Base-by-base conservation (phyloP, 2,329 filamentous ascomycete genomes). In the Microdochium paspali region DNA sequence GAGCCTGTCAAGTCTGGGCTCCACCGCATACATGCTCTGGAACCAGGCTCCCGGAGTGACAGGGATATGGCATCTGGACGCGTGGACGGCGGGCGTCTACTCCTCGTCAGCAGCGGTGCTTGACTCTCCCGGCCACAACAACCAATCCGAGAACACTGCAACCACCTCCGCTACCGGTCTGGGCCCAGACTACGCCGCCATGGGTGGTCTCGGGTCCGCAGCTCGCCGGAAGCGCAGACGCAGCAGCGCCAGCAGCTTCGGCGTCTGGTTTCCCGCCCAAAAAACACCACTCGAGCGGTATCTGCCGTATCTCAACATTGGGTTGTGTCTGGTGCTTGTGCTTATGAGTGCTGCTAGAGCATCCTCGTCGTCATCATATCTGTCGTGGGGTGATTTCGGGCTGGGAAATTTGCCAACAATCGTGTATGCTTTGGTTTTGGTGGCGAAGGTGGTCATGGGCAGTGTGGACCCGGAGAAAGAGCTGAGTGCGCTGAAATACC, bases 381-480 rank as follows among this genome's bases (percentile, higher is more conserved):
- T 50, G 42, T 44, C 51, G 13, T 63, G 46, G 61, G 61, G 46
- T 56, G 66, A 50, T 59, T 62, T 65, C 56, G 68, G 71, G 15
- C 67, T 79, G 54, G 72, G 69, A 24, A 71, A 68, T 47, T 53
- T 83, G 45, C 79, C 81, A 0, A 69, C 66, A 1, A 61, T 82
- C 2, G 74, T 89, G 1, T 82, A 86, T 56, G 71, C 54, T 1
- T 69, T 85, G 20, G 72, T 82, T 5, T 56, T 88, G 48, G 63
- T 76, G 44, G 79, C 79, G 25, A 82, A 88, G 64, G 65, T 77
- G 46, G 71, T 85, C 58, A 82, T 90, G 76, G 74, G 75, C 3
- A 73, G 80, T 44, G 76, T 90, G 9, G 83, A 90, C 65, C 77
- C 86, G 4, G 81, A 79, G 58, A 66, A 70, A 51, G 84, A 85